Evolutionary conservation across 2,329 filamentous ascomycete genomes (phyloP).

Genomic region (Sporothrix dimorphospora): DNA sequence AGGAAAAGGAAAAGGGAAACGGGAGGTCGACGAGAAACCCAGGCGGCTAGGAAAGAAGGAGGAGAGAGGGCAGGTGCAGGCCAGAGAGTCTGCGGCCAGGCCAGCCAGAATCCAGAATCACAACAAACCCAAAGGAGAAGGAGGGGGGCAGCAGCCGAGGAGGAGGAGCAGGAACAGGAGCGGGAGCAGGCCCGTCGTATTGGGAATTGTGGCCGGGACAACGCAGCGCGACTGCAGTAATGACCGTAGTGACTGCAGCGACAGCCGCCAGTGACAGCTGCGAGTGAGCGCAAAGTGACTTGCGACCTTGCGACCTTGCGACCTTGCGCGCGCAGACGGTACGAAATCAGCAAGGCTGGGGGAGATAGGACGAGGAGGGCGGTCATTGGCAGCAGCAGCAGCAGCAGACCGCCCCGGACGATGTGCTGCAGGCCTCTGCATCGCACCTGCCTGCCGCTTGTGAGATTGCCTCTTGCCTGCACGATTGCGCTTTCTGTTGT

Average conservation of each 20-base stretch:
- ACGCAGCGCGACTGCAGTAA: not conserved
- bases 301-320: not conserved
- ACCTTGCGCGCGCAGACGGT: not conserved
- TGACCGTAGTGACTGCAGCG: not conserved
- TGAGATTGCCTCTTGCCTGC: not conserved
- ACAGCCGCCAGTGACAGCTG: not conserved
- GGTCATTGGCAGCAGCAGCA: too few species aligned
- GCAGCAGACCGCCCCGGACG: not conserved
- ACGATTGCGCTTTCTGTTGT: not conserved
- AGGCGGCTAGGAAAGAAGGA: not conserved
- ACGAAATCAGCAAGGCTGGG: not conserved
- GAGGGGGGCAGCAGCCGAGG: slow-evolving; percentile 8
- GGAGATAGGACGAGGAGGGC: not conserved
- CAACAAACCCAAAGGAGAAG: slow-evolving; percentile 9
- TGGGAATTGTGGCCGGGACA: not conserved
- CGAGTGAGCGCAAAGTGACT: not conserved
- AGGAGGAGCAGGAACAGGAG: too few species aligned
- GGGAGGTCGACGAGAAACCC: not conserved
- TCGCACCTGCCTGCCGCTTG: not conserved
- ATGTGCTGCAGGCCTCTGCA: not conserved
- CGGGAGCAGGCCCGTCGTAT: not conserved
- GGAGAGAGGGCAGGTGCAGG: not conserved
- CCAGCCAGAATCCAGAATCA: slow-evolving; percentile 14
- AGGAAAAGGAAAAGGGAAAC: not conserved
- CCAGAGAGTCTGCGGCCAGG: not conserved